Evolutionary conservation across 2,329 filamentous ascomycete genomes (phyloP).

Genomic region (Botryotinia globosa): DNA sequence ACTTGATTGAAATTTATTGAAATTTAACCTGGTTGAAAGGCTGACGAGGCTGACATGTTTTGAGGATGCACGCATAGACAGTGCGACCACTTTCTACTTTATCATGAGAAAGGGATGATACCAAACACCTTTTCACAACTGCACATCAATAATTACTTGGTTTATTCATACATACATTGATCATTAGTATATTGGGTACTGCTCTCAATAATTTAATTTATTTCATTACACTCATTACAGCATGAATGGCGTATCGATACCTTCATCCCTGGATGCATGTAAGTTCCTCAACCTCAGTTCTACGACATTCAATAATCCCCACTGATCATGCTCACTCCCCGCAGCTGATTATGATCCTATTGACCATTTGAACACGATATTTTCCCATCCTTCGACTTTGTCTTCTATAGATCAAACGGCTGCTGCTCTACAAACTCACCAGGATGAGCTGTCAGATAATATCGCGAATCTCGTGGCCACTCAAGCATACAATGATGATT

Average conservation of each 20-base stretch:
- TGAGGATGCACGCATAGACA: conserved; percentile 1
- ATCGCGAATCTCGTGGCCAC: conserved; percentile 69
- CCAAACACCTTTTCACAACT: background rate
- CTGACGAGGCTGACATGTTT: conserved; percentile 11
- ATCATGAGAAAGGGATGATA: background rate
- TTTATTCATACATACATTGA: conserved; percentile 2
- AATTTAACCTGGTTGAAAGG: background rate
- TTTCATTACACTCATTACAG: conserved; percentile 3
- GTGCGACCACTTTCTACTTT: background rate
- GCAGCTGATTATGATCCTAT: conserved; percentile 86
- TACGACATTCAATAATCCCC: conserved; percentile 15
- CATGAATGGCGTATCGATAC: conserved; percentile 37
- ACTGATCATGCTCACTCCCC: conserved; percentile 22
- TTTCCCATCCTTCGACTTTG: conserved; percentile 83
- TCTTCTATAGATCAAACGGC: conserved; percentile 73
- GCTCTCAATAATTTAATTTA: conserved; percentile 2
- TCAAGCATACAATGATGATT: conserved; percentile 81
- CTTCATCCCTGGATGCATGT: conserved; percentile 39
- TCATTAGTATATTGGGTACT: background rate
- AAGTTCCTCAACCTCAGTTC: conserved; percentile 23
- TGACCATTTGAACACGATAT: conserved; percentile 88
- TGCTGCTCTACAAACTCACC: conserved; percentile 68
- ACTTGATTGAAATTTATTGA: background rate
- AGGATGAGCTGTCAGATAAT: conserved; percentile 77
- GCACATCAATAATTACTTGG: conserved; percentile 3